Conservation (phyloP, 257 asterid species). For the Capsicum rhomboideum region DNA sequence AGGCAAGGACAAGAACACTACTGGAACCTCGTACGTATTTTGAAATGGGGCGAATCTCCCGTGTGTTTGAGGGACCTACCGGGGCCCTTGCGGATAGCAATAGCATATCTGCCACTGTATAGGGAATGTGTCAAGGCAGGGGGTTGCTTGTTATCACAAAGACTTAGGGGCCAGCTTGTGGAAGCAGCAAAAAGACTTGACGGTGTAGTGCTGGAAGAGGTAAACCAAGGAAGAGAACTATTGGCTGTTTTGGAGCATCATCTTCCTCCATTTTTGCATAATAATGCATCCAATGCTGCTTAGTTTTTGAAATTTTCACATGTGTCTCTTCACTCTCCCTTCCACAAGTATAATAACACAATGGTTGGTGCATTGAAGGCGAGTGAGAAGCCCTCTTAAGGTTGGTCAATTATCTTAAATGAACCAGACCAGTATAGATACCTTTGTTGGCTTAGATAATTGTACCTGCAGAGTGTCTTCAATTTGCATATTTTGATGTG, state of each 20-base stretch:
- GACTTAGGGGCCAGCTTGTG: conserved; percentile 74
- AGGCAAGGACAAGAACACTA: conserved; percentile 58
- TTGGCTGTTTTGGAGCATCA: conserved; percentile 77
- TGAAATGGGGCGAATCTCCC: conserved; percentile 67
- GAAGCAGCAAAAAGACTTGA: conserved; percentile 69
- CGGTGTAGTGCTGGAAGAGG: conserved; percentile 48
- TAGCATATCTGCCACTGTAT: conserved; percentile 88
- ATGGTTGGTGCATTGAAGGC: not conserved
- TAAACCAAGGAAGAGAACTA: conserved; percentile 55
- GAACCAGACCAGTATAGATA: not conserved
- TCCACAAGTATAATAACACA: not conserved
- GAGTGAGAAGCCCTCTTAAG: not conserved
- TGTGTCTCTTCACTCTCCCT: not conserved
- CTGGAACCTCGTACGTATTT: conserved; percentile 41
- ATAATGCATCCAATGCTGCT: conserved; percentile 26
- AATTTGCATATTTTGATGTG: not conserved
- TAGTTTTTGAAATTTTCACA: not conserved
- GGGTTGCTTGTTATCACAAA: conserved; percentile 67
- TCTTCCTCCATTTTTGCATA: conserved; percentile 70
- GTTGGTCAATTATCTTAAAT: not conserved
- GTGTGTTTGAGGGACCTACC: conserved; percentile 74
- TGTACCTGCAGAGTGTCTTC: not conserved
- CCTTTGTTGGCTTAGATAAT: not conserved
- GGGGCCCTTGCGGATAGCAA: conserved; percentile 70
- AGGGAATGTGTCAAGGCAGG: conserved; percentile 79